Evolutionary conservation across 441 rosid species (phyloP).

Genomic region (Daphne laureola): DNA sequence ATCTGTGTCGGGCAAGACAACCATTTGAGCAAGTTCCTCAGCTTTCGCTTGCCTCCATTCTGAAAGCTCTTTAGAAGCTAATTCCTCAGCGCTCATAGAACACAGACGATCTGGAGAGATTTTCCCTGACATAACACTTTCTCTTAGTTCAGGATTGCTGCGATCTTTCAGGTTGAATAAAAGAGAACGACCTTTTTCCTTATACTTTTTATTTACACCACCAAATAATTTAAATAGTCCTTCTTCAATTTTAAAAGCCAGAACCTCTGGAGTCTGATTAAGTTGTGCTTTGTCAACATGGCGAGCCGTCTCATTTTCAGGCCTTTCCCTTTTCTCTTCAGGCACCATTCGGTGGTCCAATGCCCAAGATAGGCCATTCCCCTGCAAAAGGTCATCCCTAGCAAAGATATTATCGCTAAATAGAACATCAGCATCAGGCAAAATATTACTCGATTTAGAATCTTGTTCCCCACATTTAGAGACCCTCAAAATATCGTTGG

Average conservation of each 20-base stretch:
- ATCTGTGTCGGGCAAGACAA: conserved; percentile 67
- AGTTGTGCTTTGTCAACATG: conserved; percentile 16
- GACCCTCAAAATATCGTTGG: conserved; percentile 17
- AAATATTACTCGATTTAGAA: conserved; percentile 33
- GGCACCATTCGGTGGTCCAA: conserved; percentile 48
- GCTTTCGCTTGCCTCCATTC: conserved; percentile 95
- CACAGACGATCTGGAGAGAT: conserved; percentile 64
- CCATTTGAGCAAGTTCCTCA: conserved; percentile 90
- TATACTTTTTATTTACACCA: conserved; percentile 88
- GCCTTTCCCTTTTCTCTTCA: conserved; percentile 23
- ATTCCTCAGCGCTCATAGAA: conserved; percentile 88
- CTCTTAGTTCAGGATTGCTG: conserved; percentile 76
- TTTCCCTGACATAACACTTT: conserved; percentile 65
- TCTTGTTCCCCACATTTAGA: conserved; percentile 26
- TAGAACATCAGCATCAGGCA: conserved; percentile 54
- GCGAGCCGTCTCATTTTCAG: conserved; percentile 12
- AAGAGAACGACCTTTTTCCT: conserved; percentile 85
- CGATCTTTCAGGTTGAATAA: conserved; percentile 85
- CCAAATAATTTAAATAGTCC: conserved; percentile 74
- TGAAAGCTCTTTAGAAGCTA: conserved; percentile 89
- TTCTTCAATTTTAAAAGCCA: conserved; percentile 60
- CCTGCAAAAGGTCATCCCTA: conserved; percentile 91
- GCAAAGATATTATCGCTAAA: conserved; percentile 63
- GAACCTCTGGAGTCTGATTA: conserved; percentile 32
- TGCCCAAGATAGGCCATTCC: conserved; percentile 91